Base-by-base conservation (phyloP, 1,139 yeast genomes). In the Pichiaceae sp. region DNA sequence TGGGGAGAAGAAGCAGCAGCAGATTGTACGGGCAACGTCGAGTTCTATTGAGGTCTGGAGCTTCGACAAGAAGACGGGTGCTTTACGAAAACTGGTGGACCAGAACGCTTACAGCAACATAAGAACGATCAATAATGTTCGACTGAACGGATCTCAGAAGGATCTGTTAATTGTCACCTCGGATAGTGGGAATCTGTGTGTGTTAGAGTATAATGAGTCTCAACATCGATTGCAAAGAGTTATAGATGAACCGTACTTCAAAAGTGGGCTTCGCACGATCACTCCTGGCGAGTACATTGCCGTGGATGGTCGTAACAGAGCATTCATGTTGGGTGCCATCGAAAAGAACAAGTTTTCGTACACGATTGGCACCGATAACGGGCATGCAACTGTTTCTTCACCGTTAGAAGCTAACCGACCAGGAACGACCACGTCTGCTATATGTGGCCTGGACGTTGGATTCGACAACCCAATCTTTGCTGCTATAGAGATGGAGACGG, bases 401-500 rank as follows among this genome's bases (percentile, higher is more conserved):
- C 96, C 96, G 0, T 56, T 87, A 35, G 95, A 84, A 46, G 78
- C 83, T 0, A 66, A 68, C 35, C 62, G 72, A 15, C 66, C 75
- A 4, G 61, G 65, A 24, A 48, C 64, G 1, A 51, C 85, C n/a
- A 77, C 89, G 1, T 63, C 82, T 32, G 60, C 60, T 18, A 52
- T 78, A 4, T 60, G 71, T 18, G 79, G 83, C 0, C 55, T 91
- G 35, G 94, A 87, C 52, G 82, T 78, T 3, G 85, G 80, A 1
- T 80, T 68, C 53, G 91, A 80, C 16, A 86, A 86, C 53, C 97
- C 98, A 0, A 53, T 74, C 5, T 87, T 86, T 67, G 94, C 86
- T 0, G 71, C 91, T 0, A 59, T 91, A 16, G 97, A 91, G 54
- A 63, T 72, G n/a, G 83, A 76, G 37, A 37, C 37, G 5, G 11